phyloP scores from a whole-genome alignment of 208 protist species.

The Tritrichomonas musculus region DNA sequence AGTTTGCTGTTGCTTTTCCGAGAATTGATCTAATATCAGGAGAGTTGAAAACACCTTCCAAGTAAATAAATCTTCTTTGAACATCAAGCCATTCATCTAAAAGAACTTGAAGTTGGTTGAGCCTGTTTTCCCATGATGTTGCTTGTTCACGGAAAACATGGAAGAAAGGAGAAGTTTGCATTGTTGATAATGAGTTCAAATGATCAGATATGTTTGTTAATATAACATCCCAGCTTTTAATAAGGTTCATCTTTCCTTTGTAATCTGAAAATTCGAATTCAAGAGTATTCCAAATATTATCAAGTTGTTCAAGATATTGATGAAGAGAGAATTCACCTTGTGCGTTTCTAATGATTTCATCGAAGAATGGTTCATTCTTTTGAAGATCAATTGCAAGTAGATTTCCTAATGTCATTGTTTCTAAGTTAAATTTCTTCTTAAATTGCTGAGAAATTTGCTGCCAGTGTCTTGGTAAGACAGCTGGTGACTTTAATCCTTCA shows the following conservation, averaged over 20 bases:
- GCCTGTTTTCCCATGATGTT: background rate
- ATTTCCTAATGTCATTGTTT: background rate
- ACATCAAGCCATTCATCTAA: slow-evolving; percentile 36
- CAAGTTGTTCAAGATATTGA: slow-evolving; percentile 23
- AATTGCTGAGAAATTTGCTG: background rate
- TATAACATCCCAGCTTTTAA: slow-evolving; percentile 24
- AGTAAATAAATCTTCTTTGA: slow-evolving; percentile 29
- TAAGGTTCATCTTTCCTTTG: background rate
- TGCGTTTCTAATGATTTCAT: background rate
- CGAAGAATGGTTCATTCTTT: background rate
- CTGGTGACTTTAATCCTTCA: background rate
- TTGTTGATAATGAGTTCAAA: background rate
- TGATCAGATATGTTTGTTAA: background rate
- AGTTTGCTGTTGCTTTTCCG: background rate
- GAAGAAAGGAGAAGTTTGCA: slow-evolving; percentile 34
- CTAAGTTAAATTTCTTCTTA: background rate
- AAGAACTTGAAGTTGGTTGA: slow-evolving; percentile 23
- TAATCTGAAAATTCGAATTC: slow-evolving; percentile 33
- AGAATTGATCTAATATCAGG: background rate
- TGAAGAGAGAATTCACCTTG: slow-evolving; percentile 12
- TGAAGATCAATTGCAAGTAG: background rate
- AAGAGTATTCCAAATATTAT: background rate
- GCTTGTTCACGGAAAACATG: slow-evolving; percentile 18
- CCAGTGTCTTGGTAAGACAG: background rate
- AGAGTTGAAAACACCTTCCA: slow-evolving; percentile 28